Conservation (phyloP, 2,329 filamentous ascomycete species). For the Colletotrichum sp. region DNA sequence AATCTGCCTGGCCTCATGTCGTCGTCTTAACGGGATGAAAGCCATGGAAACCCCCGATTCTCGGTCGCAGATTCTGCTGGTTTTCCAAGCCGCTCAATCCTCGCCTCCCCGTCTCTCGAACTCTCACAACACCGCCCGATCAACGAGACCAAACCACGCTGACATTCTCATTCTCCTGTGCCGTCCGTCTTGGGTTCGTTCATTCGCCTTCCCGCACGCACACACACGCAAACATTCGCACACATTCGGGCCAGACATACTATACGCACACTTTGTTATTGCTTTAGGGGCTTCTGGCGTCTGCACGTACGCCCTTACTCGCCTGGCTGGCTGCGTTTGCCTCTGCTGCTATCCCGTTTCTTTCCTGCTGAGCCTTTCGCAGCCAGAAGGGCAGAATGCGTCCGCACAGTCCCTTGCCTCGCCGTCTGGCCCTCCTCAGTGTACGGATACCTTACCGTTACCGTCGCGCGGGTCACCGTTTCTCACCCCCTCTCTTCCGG, state of each 20-base stretch:
- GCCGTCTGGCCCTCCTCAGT: neutral
- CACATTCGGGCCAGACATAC: neutral
- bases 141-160: neutral
- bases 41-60: constrained; percentile 8
- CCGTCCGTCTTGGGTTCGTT: neutral
- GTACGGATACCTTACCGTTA: neutral
- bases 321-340: neutral
- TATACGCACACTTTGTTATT: neutral
- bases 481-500: neutral
- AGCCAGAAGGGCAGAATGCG: neutral
- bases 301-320: neutral
- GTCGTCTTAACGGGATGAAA: constrained; percentile 12
- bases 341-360: neutral
- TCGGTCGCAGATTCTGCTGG: neutral
- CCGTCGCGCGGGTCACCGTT: neutral
- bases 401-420: neutral
- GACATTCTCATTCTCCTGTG: neutral
- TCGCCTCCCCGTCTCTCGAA: neutral
- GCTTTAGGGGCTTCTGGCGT: neutral
- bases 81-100: neutral
- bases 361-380: neutral
- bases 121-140: neutral
- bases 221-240: neutral
- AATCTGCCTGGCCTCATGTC: neutral
- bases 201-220: neutral